Conservation (phyloP, 1,284 basidiomycete genomes). For the Pyrrhoderma noxium region DNA sequence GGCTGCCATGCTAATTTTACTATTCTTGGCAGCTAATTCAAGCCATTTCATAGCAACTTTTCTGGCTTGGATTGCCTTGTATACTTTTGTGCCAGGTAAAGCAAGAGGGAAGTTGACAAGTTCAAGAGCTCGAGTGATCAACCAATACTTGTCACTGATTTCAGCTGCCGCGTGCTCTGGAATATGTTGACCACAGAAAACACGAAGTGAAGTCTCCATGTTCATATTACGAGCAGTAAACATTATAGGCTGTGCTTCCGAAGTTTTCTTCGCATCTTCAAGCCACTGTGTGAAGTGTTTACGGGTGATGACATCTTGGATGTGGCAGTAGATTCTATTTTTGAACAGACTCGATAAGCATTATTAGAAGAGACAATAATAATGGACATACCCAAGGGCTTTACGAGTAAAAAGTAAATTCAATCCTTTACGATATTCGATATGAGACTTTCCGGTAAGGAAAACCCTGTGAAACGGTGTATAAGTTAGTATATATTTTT, state of each 20-base stretch:
- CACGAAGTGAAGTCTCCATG: slow-evolving; percentile 95
- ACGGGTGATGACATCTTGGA: slow-evolving; percentile 84
- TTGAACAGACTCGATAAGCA: slow-evolving; percentile 20
- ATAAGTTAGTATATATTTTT: neutral
- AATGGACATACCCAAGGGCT: slow-evolving; percentile 65
- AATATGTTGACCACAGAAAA: slow-evolving; percentile 92
- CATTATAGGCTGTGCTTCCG: slow-evolving; percentile 71
- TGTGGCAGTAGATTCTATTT: slow-evolving; percentile 74
- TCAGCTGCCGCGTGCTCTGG: slow-evolving; percentile 70
- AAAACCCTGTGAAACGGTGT: slow-evolving; percentile 68
- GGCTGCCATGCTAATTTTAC: slow-evolving; percentile 80
- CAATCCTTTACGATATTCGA: slow-evolving; percentile 89
- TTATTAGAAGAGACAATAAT: neutral
- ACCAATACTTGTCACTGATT: slow-evolving; percentile 94
- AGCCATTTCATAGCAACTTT: slow-evolving; percentile 86
- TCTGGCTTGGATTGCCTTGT: slow-evolving; percentile 89
- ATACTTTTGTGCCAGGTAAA: slow-evolving; percentile 95
- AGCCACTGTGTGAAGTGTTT: slow-evolving; percentile 74
- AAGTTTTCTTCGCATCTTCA: slow-evolving; percentile 39
- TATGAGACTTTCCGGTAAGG: slow-evolving; percentile 88
- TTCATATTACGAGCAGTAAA: slow-evolving; percentile 88
- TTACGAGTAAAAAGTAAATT: slow-evolving; percentile 93
- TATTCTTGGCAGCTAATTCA: slow-evolving; percentile 69
- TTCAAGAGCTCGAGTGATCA: slow-evolving; percentile 90
- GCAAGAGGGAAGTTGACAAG: slow-evolving; percentile 98